A percentile compares a stretch with the other conserved stretches of the same genome.
phyloP scores from a whole-genome alignment of 441 rosid genomes.

The Geranium incanum region DNA sequence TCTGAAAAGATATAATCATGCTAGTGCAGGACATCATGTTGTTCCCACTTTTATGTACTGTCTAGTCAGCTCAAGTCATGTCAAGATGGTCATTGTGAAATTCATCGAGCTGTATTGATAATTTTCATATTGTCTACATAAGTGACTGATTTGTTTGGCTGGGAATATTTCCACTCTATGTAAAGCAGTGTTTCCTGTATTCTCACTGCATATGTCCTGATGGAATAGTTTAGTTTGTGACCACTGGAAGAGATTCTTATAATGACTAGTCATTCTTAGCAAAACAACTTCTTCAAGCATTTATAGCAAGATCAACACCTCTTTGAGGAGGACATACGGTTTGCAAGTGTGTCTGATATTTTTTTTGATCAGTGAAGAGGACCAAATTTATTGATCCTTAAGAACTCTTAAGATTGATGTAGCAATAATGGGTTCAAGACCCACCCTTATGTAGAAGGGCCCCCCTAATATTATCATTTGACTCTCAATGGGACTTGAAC shows the following conservation, averaged over 20 bases:
- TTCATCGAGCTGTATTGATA: background rate
- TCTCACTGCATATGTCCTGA: background rate
- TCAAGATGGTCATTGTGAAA: background rate
- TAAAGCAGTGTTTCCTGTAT: background rate
- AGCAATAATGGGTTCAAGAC: no score
- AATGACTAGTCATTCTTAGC: background rate
- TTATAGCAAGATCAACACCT: background rate
- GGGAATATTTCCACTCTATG: background rate
- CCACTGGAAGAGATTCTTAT: background rate
- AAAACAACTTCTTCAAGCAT: background rate
- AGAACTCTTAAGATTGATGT: no score
- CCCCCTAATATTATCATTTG: no score
- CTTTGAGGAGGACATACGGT: background rate
- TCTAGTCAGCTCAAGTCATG: background rate
- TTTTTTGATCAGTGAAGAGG: no score
- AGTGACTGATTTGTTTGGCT: background rate
- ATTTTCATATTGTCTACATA: constrained; percentile 1
- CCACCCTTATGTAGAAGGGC: no score
- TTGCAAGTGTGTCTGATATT: background rate
- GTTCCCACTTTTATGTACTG: background rate
- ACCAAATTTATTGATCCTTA: no score
- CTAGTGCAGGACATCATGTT: background rate
- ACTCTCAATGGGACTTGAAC: no score
- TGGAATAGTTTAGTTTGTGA: background rate
- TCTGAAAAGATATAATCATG: background rate